Percentiles rank a stretch among this genome's conserved stretches.
These are phyloP conservation scores for Leccinum fibrillosum DNA, from an alignment of 768 basidiomycete species.

Conservation along the genomic window DNA sequence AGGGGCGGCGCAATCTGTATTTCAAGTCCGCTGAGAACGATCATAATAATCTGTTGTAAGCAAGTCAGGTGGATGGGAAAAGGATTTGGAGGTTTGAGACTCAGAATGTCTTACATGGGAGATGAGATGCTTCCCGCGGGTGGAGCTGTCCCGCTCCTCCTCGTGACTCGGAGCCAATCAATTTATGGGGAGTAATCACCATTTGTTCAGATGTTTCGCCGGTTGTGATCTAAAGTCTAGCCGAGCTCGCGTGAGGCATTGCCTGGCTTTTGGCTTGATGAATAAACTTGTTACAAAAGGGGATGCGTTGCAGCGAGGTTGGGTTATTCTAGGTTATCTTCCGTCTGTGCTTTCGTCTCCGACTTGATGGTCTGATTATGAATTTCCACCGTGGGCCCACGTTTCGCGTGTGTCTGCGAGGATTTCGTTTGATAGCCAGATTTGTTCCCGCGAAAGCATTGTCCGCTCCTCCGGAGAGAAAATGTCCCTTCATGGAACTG, in stretches of 20 bases:
- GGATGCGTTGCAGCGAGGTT: background rate
- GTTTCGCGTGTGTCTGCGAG: background rate
- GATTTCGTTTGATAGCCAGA: constrained; percentile 7
- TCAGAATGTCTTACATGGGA: constrained; percentile 13
- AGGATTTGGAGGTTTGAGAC: background rate
- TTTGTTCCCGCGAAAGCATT: constrained; percentile 20
- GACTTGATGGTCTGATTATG: background rate
- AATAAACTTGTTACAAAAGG: background rate
- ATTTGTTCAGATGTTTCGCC: background rate
- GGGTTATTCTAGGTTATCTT: background rate
- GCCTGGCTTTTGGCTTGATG: background rate
- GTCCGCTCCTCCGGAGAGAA: background rate
- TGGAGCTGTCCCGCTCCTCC: background rate
- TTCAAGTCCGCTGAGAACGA: constrained; percentile 28
- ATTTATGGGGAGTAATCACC: background rate
- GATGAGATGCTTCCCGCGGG: background rate
- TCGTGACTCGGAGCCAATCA: constrained; percentile 2
- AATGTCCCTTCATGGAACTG: background rate
- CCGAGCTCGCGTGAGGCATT: background rate
- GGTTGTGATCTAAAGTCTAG: background rate
- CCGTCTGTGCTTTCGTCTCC: background rate
- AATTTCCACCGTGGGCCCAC: background rate
- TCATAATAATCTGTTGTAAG: constrained; percentile 10
- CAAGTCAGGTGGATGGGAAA: constrained; percentile 8
- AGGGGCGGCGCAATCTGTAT: background rate